Evolutionary conservation across 208 protist genomes (phyloP).

Genomic region (Trypanosoma avium): DNA sequence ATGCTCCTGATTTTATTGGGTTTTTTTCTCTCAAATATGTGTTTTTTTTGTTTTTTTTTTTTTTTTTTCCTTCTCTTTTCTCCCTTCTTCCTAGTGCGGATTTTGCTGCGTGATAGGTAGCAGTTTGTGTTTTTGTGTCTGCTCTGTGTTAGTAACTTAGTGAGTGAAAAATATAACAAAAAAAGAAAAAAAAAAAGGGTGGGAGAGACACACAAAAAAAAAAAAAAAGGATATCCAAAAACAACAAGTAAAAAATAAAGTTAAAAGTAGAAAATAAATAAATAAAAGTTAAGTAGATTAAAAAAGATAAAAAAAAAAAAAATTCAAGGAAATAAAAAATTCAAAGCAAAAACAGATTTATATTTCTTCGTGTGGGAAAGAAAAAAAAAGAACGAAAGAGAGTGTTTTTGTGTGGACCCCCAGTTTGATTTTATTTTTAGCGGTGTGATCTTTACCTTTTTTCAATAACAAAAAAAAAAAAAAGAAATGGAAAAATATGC

Average conservation of each 20-base stretch:
- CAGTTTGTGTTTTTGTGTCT: too few species aligned
- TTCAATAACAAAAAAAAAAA: slow-evolving; percentile 1
- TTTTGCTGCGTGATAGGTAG: too few species aligned
- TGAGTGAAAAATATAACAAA: not conserved
- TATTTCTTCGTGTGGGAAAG: too few species aligned
- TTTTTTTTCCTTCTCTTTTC: not conserved
- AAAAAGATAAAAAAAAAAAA: not conserved
- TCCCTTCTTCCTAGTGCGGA: not conserved
- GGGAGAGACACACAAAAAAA: not conserved
- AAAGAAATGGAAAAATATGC: slow-evolving; percentile 89
- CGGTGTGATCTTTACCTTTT: too few species aligned
- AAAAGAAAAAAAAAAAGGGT: not conserved
- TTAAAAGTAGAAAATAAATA: not conserved
- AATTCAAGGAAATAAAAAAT: too few species aligned
- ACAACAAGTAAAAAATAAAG: not conserved
- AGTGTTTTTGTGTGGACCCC: too few species aligned
- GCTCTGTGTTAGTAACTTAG: too few species aligned
- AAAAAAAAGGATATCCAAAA: not conserved
- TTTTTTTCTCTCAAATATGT: slow-evolving; percentile 25
- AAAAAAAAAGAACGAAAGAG: too few species aligned
- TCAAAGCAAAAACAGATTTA: too few species aligned
- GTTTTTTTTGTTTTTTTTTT: slow-evolving; percentile 4
- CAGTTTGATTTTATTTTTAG: too few species aligned
- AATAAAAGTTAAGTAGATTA: not conserved
- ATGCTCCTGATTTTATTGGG: not conserved